phyloP scores from a whole-genome alignment of 768 basidiomycete genomes.

The Leccinum uliginosum region DNA sequence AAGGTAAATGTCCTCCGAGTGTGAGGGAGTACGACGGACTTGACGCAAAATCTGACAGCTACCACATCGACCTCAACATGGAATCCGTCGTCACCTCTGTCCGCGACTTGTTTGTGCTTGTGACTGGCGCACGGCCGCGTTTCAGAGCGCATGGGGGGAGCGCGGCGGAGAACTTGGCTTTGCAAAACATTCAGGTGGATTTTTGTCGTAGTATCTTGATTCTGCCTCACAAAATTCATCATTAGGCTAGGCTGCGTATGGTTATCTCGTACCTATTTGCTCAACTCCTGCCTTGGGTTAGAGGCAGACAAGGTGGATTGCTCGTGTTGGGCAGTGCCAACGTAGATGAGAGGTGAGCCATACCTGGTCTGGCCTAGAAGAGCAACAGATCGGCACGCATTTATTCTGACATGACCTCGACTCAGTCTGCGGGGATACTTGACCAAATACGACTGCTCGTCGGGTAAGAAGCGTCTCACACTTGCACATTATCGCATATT shows the following conservation, averaged over 20 bases:
- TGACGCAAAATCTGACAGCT: constrained; percentile 43
- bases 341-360: constrained; percentile 85
- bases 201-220: not conserved
- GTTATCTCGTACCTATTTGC: constrained; percentile 93
- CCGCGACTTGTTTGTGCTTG: constrained; percentile 73
- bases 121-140: constrained; percentile 68
- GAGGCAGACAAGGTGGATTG: constrained; percentile 78
- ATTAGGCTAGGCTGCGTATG: constrained; percentile 88
- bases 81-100: constrained; percentile 85
- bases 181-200: constrained; percentile 91
- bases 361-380: not conserved
- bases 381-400: not conserved
- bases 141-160: constrained; percentile 88
- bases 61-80: constrained; percentile 96
- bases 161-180: constrained; percentile 85
- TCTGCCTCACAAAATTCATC: not conserved
- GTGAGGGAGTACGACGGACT: not conserved
- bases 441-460: constrained; percentile 97
- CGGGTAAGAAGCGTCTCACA: constrained; percentile 42
- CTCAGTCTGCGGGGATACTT: constrained; percentile 88
- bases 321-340: constrained; percentile 98
- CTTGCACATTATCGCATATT: not conserved
- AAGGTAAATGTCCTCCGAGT: constrained; percentile 45
- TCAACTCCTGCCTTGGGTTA: constrained; percentile 88
- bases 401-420: not conserved